Base-by-base conservation (phyloP, 2,329 filamentous ascomycete genomes). In the Zymoseptoria crescenta region DNA sequence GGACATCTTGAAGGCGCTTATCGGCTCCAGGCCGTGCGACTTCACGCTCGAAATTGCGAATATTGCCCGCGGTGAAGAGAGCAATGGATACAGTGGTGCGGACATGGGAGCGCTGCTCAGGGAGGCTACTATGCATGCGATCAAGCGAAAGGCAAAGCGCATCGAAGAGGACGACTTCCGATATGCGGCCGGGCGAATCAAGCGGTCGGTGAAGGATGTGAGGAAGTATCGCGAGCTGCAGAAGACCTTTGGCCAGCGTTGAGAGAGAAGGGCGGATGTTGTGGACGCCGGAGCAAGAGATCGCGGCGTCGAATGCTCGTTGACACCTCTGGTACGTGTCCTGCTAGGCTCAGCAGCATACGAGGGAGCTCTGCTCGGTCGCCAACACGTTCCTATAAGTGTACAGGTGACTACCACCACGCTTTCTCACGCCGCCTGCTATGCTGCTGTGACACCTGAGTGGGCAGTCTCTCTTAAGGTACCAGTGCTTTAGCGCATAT, bases 1-100 rank as follows among this genome's bases (percentile, higher is more conserved):
- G 0, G 91, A 95, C 58, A 99, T 99, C 62, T 79, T 99, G 21
- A 81, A 81, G 57, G 90, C 92, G 2, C 70, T 87, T 59, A 75
- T 86, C 29, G 78, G 78, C 57, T 80, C 78, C 20, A 77, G 81
- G 30, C 77, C 82, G 1, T 59, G 64, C 9, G 77, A 82, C 0
- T 75, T 78, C 1, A 75, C 94, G 1, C 54, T 61, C 4, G 64
- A 65, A 4, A 60, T 72, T 16, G 83, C 83, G 2, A 74, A 75
- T 2, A 79, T 96, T 4, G 93, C 89, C 0, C 78, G 82, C 30
- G 77, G 85, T 9, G 96, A 92, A 72, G 79, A 82, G 8, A 45
- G 35, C 10, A 13, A n/a, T 16, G 85, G 89, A 24, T 97, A 93
- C 73, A 93, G 88, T 56, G 85, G 85, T 65, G 85, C 85, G 0